phyloP scores from a whole-genome alignment of 208 protist species.

The Crithidia bombi region DNA sequence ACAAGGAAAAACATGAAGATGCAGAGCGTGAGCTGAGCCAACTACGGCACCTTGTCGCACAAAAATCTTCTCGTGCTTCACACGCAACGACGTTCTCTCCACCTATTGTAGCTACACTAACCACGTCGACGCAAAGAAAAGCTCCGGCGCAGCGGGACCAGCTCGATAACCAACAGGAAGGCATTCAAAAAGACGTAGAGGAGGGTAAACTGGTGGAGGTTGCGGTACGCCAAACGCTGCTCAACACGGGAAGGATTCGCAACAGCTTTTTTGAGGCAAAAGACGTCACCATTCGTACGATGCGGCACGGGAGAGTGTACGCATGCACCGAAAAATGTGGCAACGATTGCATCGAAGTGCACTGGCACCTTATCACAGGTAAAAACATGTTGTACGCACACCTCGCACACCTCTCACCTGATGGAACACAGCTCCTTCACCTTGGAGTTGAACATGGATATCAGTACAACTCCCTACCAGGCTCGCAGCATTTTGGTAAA shows the following conservation, averaged over 20 bases:
- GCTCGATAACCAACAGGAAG: neutral
- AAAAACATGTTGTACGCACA: conserved; percentile 78
- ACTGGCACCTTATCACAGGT: conserved; percentile 83
- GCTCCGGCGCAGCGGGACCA: neutral
- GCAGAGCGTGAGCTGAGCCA: conserved; percentile 10
- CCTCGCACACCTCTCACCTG: conserved; percentile 70
- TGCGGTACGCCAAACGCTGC: conserved; percentile 58
- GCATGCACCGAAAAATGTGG: conserved; percentile 74
- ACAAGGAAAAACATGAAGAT: conserved; percentile 16
- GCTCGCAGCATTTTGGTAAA: conserved; percentile 72
- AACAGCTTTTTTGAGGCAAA: conserved; percentile 84
- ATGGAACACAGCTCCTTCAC: conserved; percentile 65
- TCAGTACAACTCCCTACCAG: conserved; percentile 88
- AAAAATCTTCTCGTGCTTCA: conserved; percentile 34
- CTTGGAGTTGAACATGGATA: conserved; percentile 82
- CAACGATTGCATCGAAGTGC: conserved; percentile 66
- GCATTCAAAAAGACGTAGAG: conserved; percentile 15
- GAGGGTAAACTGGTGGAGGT: conserved; percentile 13
- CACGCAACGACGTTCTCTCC: neutral
- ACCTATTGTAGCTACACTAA: neutral
- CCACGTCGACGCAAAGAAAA: neutral
- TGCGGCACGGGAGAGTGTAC: conserved; percentile 77
- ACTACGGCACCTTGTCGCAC: neutral
- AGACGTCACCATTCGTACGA: conserved; percentile 62
- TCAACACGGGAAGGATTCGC: conserved; percentile 74